Conservation (phyloP, 2,329 filamentous ascomycete genomes). For the Curvularia lunata region DNA sequence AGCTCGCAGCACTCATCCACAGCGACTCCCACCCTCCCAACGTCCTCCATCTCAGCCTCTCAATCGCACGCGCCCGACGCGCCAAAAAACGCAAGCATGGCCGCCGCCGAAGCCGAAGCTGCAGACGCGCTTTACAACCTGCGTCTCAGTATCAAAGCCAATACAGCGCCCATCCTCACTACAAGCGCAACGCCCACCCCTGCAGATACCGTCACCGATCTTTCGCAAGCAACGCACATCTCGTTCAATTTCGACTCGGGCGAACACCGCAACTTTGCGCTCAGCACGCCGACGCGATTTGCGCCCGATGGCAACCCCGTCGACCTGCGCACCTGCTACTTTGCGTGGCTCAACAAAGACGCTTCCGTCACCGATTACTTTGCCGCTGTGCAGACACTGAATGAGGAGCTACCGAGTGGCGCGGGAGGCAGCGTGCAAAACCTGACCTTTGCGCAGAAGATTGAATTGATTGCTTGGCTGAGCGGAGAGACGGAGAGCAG, state of each 20-base stretch:
- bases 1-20: slow-evolving; percentile 6
- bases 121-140: slow-evolving; percentile 81
- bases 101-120: slow-evolving; percentile 40
- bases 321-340: slow-evolving; percentile 92
- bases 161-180: slow-evolving; percentile 73
- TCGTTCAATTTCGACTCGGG: slow-evolving; percentile 70
- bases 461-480: slow-evolving; percentile 92
- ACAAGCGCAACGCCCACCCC: slow-evolving; percentile 69
- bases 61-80: slow-evolving; percentile 21
- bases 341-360: slow-evolving; percentile 94
- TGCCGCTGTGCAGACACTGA: slow-evolving; percentile 77
- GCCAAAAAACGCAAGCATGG: slow-evolving; percentile 17
- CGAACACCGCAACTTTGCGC: slow-evolving; percentile 66
- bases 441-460: slow-evolving; percentile 85
- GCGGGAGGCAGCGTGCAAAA: slow-evolving; percentile 77
- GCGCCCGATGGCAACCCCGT: slow-evolving; percentile 71
- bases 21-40: background rate
- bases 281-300: slow-evolving; percentile 83
- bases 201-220: slow-evolving; percentile 65
- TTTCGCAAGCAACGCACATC: slow-evolving; percentile 63
- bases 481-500: slow-evolving; percentile 81
- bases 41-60: background rate
- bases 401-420: slow-evolving; percentile 72
- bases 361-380: slow-evolving; percentile 91
- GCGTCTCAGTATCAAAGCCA: slow-evolving; percentile 78